Evolutionary conservation across 768 basidiomycete species (phyloP).

Genomic region (Tricholoma bakamatsutake): DNA sequence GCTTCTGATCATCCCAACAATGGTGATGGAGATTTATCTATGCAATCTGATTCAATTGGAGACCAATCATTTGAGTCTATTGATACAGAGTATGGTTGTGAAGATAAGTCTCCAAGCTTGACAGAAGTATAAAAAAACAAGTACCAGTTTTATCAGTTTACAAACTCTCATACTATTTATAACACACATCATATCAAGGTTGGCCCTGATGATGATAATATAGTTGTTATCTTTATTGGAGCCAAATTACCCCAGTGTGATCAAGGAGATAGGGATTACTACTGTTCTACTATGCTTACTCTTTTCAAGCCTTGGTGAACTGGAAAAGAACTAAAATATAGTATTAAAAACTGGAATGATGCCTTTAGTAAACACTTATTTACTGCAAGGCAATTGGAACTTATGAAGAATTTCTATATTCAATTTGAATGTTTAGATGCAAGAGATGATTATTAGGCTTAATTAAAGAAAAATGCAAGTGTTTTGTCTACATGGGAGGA

Average conservation of each 20-base stretch:
- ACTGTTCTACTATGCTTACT: slow-evolving; percentile 16
- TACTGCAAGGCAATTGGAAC: slow-evolving; percentile 1
- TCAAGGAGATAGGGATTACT: slow-evolving; percentile 23
- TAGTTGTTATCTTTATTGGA: slow-evolving; percentile 24
- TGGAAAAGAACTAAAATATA: slow-evolving; percentile 13
- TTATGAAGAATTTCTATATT: slow-evolving; percentile 25
- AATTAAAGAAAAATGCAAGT: slow-evolving; percentile 2
- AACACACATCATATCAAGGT: neutral
- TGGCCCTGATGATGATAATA: slow-evolving; percentile 3
- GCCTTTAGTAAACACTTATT: slow-evolving; percentile 16
- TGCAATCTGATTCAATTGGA: neutral
- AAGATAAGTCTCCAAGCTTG: neutral
- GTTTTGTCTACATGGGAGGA: slow-evolving; percentile 2
- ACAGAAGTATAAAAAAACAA: neutral
- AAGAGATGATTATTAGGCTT: slow-evolving; percentile 18
- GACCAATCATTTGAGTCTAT: neutral
- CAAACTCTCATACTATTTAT: neutral
- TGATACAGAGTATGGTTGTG: neutral
- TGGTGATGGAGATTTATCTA: neutral
- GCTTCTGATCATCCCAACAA: neutral
- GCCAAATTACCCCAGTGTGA: slow-evolving; percentile 20
- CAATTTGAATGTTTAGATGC: slow-evolving; percentile 24
- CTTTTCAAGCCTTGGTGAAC: slow-evolving; percentile 21
- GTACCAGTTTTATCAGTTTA: neutral
- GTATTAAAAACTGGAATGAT: slow-evolving; percentile 16